Evolutionary conservation across 2,329 filamentous ascomycete genomes (phyloP), one percentile per base, ranked within the genome.

Genomic region (Aaosphaeria pasadenensis): DNA sequence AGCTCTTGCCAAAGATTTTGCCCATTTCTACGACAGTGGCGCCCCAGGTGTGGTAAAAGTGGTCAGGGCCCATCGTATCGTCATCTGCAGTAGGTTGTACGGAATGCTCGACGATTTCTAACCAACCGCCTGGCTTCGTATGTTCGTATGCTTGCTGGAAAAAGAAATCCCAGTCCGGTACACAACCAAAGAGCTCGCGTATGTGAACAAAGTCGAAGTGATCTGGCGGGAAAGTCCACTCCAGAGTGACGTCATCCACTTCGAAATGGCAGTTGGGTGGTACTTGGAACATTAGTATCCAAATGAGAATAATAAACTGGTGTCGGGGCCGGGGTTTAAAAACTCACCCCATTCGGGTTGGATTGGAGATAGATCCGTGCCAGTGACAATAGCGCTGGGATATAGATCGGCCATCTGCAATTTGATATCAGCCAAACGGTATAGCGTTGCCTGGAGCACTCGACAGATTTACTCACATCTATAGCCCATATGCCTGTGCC

Each of bases 281-380:
- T 1, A 77, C 71, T 24, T 24, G 17, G 17, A 24, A 24, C 17
- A 24, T 24, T 24, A 24, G 17, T 24, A 24, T 24, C 17, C 17
- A 24, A 24, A 24, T 24, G 17, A 24, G 17, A 24, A 24, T 24
- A 24, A 24, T 24, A 24, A 24, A 24, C 17, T 24, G 17, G 17
- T 24, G 17, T 24, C 17, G 17, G 17, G 17, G 17, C 17, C 17
- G 17, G 3, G 17, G 17, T 24, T 24, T 24, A 24, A 24, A 24
- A 24, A 24, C 17, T 24, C 17, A 24, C 17, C 17, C 67, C 72
- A 74, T 47, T 62, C 59, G 4, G 75, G 76, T 52, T 79, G 77
- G 42, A 78, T 78, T 35, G 76, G 75, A 1, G 72, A 75, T 41
- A 78, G 70, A 54, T 78, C 76, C 24, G 70, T 74, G 36, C 76